These are phyloP conservation scores for Clohesyomyces aquaticus DNA, from an alignment of 495 filamentous ascomycete species.

Conservation along the genomic window DNA sequence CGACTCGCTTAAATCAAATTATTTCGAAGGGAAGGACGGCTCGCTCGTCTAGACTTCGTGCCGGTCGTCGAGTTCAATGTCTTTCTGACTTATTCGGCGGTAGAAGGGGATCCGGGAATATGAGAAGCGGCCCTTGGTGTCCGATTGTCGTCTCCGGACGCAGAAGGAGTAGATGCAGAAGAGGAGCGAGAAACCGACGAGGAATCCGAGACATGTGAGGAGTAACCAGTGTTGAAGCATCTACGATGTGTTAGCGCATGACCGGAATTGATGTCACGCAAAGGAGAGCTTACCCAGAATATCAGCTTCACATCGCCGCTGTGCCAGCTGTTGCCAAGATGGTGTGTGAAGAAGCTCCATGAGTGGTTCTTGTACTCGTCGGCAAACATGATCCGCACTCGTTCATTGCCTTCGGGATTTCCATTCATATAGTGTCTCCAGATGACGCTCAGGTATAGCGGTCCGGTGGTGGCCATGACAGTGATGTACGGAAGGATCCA, in stretches of 20 bases:
- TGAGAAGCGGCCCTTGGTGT: conserved; percentile 22
- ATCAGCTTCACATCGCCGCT: conserved; percentile 72
- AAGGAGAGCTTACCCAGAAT: conserved; percentile 56
- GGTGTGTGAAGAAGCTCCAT: conserved; percentile 80
- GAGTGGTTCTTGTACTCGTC: conserved; percentile 70
- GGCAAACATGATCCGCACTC: conserved; percentile 58
- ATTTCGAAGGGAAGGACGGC: background rate
- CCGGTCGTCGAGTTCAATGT: conserved; percentile 42
- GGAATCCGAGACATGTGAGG: conserved; percentile 67
- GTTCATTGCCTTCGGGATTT: conserved; percentile 39
- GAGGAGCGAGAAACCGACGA: conserved; percentile 61
- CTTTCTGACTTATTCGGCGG: conserved; percentile 41
- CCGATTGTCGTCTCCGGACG: conserved; percentile 12
- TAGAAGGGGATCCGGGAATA: conserved; percentile 42
- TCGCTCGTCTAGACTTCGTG: conserved; percentile 46
- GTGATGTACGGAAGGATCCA: conserved; percentile 86
- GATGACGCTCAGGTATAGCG: conserved; percentile 79
- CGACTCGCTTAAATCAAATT: conserved; percentile 26
- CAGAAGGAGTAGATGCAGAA: conserved; percentile 59
- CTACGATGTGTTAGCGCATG: conserved; percentile 36
- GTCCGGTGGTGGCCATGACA: conserved; percentile 86
- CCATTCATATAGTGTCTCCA: conserved; percentile 57
- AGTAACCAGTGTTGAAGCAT: conserved; percentile 77
- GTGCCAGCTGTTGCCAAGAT: conserved; percentile 78
- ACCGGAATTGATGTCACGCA: background rate